A percentile compares a stretch with the other conserved stretches of the same genome.
Evolutionary conservation across 345 rosid genomes (phyloP).

Genomic region (Passiflora organensis): DNA sequence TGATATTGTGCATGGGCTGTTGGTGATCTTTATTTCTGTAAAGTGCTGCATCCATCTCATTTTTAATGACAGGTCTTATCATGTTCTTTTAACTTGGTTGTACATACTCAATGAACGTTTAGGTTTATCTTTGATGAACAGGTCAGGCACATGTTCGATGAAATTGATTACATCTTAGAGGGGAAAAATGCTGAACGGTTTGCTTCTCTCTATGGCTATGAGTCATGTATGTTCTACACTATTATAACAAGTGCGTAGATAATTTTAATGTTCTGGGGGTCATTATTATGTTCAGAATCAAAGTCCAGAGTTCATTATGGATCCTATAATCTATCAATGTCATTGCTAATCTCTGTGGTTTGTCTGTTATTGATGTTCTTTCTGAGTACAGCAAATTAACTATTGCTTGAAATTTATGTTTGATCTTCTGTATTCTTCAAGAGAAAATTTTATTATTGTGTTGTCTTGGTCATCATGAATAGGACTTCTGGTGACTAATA

Average conservation of each 20-base stretch:
- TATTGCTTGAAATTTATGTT: not conserved
- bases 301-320: not conserved
- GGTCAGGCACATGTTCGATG: constrained; percentile 99
- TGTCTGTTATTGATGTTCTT: not conserved
- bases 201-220: constrained; percentile 64
- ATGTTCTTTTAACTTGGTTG: not conserved
- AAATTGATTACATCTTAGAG: constrained; percentile 81
- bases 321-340: not conserved
- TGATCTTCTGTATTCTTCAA: too few species aligned
- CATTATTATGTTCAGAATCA: not conserved
- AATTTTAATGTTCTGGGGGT: not conserved
- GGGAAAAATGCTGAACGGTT: constrained; percentile 94
- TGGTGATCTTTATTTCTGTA: too few species aligned
- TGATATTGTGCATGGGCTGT: not conserved
- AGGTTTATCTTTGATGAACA: constrained; percentile 56
- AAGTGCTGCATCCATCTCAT: not conserved
- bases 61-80: too few species aligned
- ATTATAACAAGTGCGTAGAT: not conserved
- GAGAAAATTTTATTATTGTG: too few species aligned
- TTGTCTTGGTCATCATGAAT: too few species aligned
- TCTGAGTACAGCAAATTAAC: not conserved
- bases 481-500: too few species aligned
- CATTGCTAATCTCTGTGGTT: too few species aligned
- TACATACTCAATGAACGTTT: constrained; percentile 41
- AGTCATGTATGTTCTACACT: constrained; percentile 43